Evolutionary conservation across 192 early-diverging fungal genomes (phyloP), one percentile per base, ranked within the genome.

Genomic region (Powellomyces hirtus): DNA sequence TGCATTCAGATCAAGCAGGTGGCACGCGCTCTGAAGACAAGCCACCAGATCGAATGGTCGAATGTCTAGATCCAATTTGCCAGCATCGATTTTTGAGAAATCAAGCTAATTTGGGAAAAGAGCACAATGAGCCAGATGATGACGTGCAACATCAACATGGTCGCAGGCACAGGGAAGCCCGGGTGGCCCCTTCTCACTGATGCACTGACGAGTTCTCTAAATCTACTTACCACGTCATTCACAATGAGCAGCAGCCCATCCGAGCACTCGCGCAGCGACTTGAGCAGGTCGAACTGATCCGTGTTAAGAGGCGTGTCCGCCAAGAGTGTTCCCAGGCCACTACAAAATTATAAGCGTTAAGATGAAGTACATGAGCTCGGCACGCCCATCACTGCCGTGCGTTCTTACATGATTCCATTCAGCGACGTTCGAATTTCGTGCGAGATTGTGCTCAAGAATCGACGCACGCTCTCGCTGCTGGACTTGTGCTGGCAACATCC

Each of bases 201-300:
- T 10, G 42, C 42, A 13, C n/a, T 44, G 10, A 44, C 11, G n/a
- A 44, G n/a, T 44, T 44, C 11, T 57, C 29, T 57, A 18, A 18
- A 4, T 57, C 27, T 10, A 40, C 67, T 24, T 31, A 69, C 67
- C 38, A 72, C 62, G 35, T 72, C 70, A 34, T 72, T 72, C 1
- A 72, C 70, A 16, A 72, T 65, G 38, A 72, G 24, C 11, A 72
- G 42, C 52, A 72, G 37, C 3, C 70, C 70, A 24, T 72, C 70
- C n/a, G 60, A 63, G 53, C 70, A 72, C 14, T 72, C 70, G 20
- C 62, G 49, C 3, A 72, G 13, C 18, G 29, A 38, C 24, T 64
- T 27, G 1, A 72, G 55, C 38, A 65, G 37, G 42, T 72, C 70
- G 1, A 24, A n/a, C 42, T 72, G 70, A 11, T 72, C 70, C 14